A percentile compares a stretch with the other conserved stretches of the same genome.
Conservation (phyloP, 352 stramenopile genomes). For the Phytophthora quininea region DNA sequence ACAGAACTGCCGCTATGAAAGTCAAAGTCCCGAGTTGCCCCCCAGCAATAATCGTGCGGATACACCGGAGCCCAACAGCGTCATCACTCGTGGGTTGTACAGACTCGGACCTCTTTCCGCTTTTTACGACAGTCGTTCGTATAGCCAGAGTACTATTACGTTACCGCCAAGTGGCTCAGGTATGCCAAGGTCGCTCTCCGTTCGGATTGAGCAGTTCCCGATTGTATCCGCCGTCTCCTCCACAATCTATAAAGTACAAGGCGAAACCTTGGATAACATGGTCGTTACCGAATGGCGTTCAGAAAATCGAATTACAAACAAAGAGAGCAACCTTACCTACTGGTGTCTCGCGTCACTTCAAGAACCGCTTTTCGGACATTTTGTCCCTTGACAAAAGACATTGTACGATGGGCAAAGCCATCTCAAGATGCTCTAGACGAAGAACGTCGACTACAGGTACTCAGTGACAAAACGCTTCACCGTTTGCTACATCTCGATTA, state of each 20-base stretch:
- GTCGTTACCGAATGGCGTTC: neutral
- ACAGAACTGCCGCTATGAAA: neutral
- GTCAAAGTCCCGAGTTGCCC: constrained; percentile 10
- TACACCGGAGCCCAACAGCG: neutral
- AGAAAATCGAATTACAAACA: neutral
- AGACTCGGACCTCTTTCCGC: constrained; percentile 3
- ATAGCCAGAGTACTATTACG: neutral
- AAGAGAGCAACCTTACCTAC: constrained; percentile 1
- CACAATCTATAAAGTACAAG: constrained; percentile 1
- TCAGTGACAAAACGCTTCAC: neutral
- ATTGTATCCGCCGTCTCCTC: neutral
- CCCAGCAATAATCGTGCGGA: neutral
- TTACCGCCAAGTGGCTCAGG: neutral
- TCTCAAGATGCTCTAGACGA: neutral
- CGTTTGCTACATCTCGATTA: too few species aligned
- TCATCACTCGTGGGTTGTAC: neutral
- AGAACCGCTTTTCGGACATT: neutral
- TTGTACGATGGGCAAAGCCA: neutral
- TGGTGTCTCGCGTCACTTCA: constrained; percentile 1
- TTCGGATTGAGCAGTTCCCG: constrained; percentile 1
- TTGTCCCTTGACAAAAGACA: neutral
- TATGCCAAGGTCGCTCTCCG: neutral
- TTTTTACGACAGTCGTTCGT: neutral
- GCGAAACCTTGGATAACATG: neutral
- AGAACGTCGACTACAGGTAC: neutral